Conservation (phyloP, 2,329 filamentous ascomycete genomes). For the Parastagonospora nodorum region DNA sequence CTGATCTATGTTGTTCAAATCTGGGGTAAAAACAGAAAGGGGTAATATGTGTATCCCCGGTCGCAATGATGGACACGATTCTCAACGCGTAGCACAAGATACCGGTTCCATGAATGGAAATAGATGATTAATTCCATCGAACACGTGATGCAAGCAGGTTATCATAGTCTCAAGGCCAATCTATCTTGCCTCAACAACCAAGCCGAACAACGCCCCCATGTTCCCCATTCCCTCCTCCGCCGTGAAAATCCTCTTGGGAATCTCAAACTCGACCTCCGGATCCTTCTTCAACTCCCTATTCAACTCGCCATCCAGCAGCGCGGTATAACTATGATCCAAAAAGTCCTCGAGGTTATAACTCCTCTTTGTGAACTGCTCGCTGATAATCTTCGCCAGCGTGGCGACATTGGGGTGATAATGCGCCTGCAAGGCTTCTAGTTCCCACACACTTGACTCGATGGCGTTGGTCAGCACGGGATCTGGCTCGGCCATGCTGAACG, state of each 20-base stretch:
- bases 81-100: too few relatives aligned
- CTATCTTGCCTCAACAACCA: slow-evolving; percentile 36
- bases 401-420: slow-evolving; percentile 98
- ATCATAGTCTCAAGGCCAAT: too few relatives aligned
- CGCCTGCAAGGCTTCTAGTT: slow-evolving; percentile 84
- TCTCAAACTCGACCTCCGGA: slow-evolving; percentile 91
- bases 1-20: neutral
- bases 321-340: slow-evolving; percentile 88
- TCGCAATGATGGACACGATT: too few relatives aligned
- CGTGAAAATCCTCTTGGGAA: slow-evolving; percentile 81
- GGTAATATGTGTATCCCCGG: too few relatives aligned
- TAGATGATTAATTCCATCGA: too few relatives aligned
- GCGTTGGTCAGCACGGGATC: slow-evolving; percentile 87
- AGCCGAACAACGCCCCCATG: slow-evolving; percentile 39
- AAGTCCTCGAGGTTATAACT: slow-evolving; percentile 97
- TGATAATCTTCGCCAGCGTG: slow-evolving; percentile 89
- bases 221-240: slow-evolving; percentile 39
- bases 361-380: slow-evolving; percentile 96
- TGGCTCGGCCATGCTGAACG: slow-evolving; percentile 73
- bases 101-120: too few relatives aligned
- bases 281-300: slow-evolving; percentile 81
- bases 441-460: slow-evolving; percentile 94
- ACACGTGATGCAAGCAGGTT: too few relatives aligned
- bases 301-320: slow-evolving; percentile 82
- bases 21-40: too few relatives aligned